Conservation (phyloP, 2,329 filamentous ascomycete genomes). For the Hawksworthiomyces lignivorus region DNA sequence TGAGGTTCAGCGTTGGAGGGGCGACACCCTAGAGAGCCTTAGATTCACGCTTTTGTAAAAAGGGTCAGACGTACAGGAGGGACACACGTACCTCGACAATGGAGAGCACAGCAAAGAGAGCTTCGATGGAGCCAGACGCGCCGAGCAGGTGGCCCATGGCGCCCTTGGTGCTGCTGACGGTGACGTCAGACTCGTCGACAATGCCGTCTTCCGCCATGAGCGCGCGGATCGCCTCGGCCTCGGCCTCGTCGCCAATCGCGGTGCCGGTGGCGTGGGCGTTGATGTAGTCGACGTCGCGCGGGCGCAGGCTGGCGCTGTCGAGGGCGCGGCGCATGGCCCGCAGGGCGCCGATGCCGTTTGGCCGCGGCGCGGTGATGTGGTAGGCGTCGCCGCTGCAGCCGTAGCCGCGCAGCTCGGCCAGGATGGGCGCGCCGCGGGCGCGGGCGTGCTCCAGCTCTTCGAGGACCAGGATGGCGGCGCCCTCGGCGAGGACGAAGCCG, state of each 20-base stretch:
- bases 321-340: slow-evolving; percentile 81
- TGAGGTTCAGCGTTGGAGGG: slow-evolving; percentile 81
- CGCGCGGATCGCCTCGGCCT: slow-evolving; percentile 72
- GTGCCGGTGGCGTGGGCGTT: slow-evolving; percentile 96
- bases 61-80: slow-evolving; percentile 11
- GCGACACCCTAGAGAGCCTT: slow-evolving; percentile 61
- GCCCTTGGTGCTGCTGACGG: slow-evolving; percentile 89
- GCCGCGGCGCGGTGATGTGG: slow-evolving; percentile 85
- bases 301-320: slow-evolving; percentile 60
- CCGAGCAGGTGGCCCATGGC: slow-evolving; percentile 87
- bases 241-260: slow-evolving; percentile 74
- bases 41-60: neutral
- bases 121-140: slow-evolving; percentile 84
- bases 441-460: slow-evolving; percentile 88
- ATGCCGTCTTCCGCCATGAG: slow-evolving; percentile 68
- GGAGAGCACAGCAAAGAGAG: slow-evolving; percentile 74
- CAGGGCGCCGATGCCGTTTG: slow-evolving; percentile 73
- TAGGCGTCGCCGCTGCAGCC: slow-evolving; percentile 85
- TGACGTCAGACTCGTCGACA: slow-evolving; percentile 53
- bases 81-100: slow-evolving; percentile 59
- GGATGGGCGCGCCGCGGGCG: slow-evolving; percentile 68
- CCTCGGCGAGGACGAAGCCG: slow-evolving; percentile 91
- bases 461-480: slow-evolving; percentile 77
- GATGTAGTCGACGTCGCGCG: slow-evolving; percentile 74
- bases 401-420: slow-evolving; percentile 84